phyloP scores from a whole-genome alignment of 2,329 filamentous ascomycete species.

The Pseudonectria foliicola region DNA sequence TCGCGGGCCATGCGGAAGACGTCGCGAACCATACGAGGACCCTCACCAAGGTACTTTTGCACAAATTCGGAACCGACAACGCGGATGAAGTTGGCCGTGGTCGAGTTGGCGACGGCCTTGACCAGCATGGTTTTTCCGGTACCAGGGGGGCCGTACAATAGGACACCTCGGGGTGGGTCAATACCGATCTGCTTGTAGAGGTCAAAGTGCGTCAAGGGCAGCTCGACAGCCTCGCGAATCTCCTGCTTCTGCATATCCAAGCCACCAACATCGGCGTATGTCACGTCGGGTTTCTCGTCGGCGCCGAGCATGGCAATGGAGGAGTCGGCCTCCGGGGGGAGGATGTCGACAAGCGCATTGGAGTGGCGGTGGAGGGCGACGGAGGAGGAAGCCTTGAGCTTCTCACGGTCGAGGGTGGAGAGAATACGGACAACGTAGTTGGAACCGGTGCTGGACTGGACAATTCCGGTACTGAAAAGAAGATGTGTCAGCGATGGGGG shows the following conservation, averaged over 20 bases:
- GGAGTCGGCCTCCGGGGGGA: constrained; percentile 97
- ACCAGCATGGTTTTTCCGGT: constrained; percentile 97
- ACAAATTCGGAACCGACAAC: constrained; percentile 98
- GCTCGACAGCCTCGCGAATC: constrained; percentile 93
- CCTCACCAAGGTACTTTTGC: constrained; percentile 97
- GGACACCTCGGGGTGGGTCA: constrained; percentile 90
- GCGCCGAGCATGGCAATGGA: constrained; percentile 97
- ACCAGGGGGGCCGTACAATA: constrained; percentile 92
- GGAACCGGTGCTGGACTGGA: constrained; percentile 94
- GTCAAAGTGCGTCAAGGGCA: constrained; percentile 95
- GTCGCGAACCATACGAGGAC: constrained; percentile 96
- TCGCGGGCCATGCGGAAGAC: constrained; percentile 99
- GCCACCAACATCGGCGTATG: constrained; percentile 95
- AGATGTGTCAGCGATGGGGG: constrained; percentile 3
- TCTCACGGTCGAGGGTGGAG: constrained; percentile 94
- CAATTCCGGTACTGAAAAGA: constrained; percentile 75
- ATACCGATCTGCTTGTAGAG: constrained; percentile 99
- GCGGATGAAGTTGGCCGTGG: constrained; percentile 95
- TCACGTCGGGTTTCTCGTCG: constrained; percentile 97
- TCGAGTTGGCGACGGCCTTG: constrained; percentile 97
- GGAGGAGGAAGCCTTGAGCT: constrained; percentile 95
- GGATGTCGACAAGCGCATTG: constrained; percentile 95
- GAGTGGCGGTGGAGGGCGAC: constrained; percentile 97
- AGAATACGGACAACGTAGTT: constrained; percentile 99
- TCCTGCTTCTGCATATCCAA: constrained; percentile 99